A percentile compares a stretch with the other conserved stretches of the same genome.
phyloP scores from a whole-genome alignment of 139 green algal genomes.

The Chlorella sp. region DNA sequence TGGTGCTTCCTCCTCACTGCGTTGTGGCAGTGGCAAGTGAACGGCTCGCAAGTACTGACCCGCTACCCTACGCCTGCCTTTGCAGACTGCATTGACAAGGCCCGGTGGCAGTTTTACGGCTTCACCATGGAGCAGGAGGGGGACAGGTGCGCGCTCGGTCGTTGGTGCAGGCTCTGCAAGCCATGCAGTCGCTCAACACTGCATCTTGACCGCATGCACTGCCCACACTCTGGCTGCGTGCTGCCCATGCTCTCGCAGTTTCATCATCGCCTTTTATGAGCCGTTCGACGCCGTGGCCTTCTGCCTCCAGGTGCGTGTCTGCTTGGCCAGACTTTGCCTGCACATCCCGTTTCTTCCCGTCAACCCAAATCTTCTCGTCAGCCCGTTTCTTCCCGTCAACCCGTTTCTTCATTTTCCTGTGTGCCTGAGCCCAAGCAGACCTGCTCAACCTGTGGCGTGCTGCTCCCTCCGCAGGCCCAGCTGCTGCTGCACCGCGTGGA shows the following conservation, averaged over 20 bases:
- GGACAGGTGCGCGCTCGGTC: background rate
- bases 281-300: constrained; percentile 45
- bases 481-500: constrained; percentile 11
- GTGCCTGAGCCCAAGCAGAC: too few species aligned
- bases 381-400: too few species aligned
- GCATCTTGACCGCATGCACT: too few species aligned
- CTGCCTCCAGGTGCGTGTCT: constrained; percentile 41
- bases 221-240: background rate
- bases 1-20: too few species aligned
- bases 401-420: too few species aligned
- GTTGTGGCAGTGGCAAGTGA: background rate
- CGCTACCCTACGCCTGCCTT: background rate
- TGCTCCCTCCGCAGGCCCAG: constrained; percentile 1
- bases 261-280: constrained; percentile 32
- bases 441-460: too few species aligned
- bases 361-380: too few species aligned
- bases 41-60: background rate
- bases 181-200: too few species aligned
- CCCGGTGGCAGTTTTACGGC: constrained; percentile 36
- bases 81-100: constrained; percentile 21
- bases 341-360: too few species aligned
- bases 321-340: too few species aligned
- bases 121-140: constrained; percentile 46
- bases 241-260: constrained; percentile 3
- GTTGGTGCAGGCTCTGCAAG: background rate